phyloP scores from a whole-genome alignment of 176 grass and related monocot species.

The Stipa capillata region DNA sequence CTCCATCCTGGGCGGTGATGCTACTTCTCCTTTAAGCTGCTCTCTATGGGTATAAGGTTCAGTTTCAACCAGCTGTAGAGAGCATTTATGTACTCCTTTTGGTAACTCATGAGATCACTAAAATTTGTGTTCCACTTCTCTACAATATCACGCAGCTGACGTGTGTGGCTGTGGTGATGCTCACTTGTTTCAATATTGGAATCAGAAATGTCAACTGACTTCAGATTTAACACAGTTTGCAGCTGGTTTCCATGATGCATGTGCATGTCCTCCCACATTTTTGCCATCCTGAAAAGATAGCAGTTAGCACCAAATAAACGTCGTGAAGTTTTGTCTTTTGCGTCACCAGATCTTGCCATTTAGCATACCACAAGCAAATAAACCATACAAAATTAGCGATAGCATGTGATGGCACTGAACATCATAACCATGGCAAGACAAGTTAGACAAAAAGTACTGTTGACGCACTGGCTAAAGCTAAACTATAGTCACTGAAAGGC shows the following conservation, averaged over 20 bases:
- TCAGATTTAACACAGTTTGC: slow-evolving; percentile 55
- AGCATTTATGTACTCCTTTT: slow-evolving; percentile 76
- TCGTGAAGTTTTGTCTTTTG: not conserved
- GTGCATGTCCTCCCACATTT: slow-evolving; percentile 93
- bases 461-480: not conserved
- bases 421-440: not conserved
- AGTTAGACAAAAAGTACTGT: not conserved
- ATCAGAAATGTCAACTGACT: slow-evolving; percentile 60
- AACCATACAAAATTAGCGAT: not conserved
- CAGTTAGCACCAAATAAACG: slow-evolving; percentile 19
- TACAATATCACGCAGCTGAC: slow-evolving; percentile 65
- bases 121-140: slow-evolving; percentile 80
- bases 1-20: slow-evolving; percentile 67
- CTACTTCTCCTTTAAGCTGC: slow-evolving; percentile 89
- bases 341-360: not conserved
- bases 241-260: slow-evolving; percentile 63
- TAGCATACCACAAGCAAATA: not conserved
- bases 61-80: slow-evolving; percentile 81
- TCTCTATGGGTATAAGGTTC: slow-evolving; percentile 91
- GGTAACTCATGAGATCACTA: slow-evolving; percentile 49
- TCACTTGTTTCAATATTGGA: slow-evolving; percentile 67
- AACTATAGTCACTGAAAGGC: not conserved
- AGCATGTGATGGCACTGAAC: not conserved
- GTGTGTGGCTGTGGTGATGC: slow-evolving; percentile 69
- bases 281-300: slow-evolving; percentile 65